These are phyloP conservation scores for Tubosaeta sp. DNA, from an alignment of 768 basidiomycete species.

Conservation along the genomic window DNA sequence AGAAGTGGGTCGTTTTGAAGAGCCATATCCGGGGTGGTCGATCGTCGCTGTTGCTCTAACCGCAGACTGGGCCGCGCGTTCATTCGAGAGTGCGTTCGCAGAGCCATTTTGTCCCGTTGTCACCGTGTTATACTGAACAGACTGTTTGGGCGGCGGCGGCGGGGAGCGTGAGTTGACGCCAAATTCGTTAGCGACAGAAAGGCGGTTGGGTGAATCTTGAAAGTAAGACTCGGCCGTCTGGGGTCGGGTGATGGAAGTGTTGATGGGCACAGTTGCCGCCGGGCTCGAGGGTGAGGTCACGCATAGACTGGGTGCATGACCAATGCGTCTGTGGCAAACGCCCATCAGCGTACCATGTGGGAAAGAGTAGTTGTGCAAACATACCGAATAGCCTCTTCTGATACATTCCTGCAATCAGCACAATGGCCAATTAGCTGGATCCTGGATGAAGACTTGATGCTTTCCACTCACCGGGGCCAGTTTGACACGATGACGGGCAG, in stretches of 20 bases:
- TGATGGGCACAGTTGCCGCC: slow-evolving; percentile 29
- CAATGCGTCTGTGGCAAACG: slow-evolving; percentile 40
- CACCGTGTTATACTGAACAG: slow-evolving; percentile 28
- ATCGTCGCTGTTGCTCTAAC: slow-evolving; percentile 15
- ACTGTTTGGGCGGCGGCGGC: slow-evolving; percentile 12
- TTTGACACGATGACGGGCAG: slow-evolving; percentile 80
- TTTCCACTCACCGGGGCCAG: slow-evolving; percentile 66
- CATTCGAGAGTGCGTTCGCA: slow-evolving; percentile 13
- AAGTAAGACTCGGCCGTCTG: slow-evolving; percentile 18
- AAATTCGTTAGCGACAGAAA: slow-evolving; percentile 10
- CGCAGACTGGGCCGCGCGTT: slow-evolving; percentile 17
- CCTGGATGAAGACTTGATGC: background rate
- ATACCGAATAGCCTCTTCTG: slow-evolving; percentile 61
- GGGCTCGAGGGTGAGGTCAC: slow-evolving; percentile 24
- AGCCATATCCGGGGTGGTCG: slow-evolving; percentile 27
- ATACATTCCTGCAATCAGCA: slow-evolving; percentile 50
- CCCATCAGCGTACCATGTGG: background rate
- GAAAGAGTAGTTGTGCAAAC: background rate
- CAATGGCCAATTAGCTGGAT: background rate
- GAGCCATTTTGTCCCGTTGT: slow-evolving; percentile 21
- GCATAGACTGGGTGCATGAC: slow-evolving; percentile 40
- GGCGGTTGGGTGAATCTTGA: slow-evolving; percentile 4
- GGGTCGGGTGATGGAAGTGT: slow-evolving; percentile 19
- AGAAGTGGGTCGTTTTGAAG: slow-evolving; percentile 11
- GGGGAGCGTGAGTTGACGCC: slow-evolving; percentile 4